A percentile compares a stretch with the other conserved stretches of the same genome.
phyloP scores from a whole-genome alignment of 768 basidiomycete genomes.

The Collybia sp. region DNA sequence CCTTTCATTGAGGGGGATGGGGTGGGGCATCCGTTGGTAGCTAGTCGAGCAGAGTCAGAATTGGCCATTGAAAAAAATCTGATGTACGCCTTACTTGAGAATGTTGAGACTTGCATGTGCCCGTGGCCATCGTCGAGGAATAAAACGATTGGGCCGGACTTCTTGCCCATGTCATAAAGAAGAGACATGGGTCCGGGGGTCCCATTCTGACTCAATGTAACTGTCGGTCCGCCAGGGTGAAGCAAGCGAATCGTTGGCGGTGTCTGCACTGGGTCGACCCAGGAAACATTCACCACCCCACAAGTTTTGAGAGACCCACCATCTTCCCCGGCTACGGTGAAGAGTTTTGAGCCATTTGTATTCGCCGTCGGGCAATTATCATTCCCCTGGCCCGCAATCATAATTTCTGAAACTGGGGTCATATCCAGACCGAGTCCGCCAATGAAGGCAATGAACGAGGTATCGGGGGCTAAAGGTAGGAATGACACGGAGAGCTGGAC shows the following conservation, averaged over 20 bases:
- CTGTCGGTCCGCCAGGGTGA: conserved; percentile 22
- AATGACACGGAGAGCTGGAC: conserved; percentile 42
- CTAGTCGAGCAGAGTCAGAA: neutral
- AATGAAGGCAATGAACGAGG: conserved; percentile 51
- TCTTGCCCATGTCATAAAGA: no score
- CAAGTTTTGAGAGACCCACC: conserved; percentile 23
- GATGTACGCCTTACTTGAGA: neutral
- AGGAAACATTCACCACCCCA: conserved; percentile 30
- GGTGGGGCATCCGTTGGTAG: neutral
- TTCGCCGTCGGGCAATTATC: conserved; percentile 29
- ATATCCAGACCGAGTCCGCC: conserved; percentile 40
- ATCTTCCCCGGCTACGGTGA: conserved; percentile 38
- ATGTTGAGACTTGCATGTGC: neutral
- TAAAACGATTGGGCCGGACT: neutral
- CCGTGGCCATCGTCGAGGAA: neutral
- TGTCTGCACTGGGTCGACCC: neutral
- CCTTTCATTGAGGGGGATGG: conserved; percentile 3
- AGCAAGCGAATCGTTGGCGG: neutral
- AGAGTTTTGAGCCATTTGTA: conserved; percentile 27
- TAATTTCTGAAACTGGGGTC: conserved; percentile 43
- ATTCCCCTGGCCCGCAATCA: conserved; percentile 29
- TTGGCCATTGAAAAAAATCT: neutral
- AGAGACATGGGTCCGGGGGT: no score
- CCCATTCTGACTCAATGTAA: neutral
- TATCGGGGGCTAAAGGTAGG: conserved; percentile 45